These are phyloP conservation scores for Boletellus ananiceps DNA, from an alignment of 768 basidiomycete species.

Conservation along the genomic window DNA sequence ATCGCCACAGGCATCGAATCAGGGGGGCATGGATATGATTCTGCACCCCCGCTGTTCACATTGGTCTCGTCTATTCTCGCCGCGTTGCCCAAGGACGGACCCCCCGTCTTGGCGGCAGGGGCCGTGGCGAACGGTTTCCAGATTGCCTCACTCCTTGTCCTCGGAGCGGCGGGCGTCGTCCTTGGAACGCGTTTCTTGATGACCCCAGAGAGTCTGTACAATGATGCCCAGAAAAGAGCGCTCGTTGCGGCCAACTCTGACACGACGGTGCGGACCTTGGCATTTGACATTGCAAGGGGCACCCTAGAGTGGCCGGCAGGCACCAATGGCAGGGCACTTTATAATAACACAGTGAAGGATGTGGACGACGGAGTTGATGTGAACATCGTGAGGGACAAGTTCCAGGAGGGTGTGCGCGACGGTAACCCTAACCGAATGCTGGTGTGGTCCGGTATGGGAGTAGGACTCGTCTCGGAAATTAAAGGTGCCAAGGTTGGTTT, in stretches of 20 bases:
- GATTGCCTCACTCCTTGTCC: conserved; percentile 56
- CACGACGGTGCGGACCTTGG: conserved; percentile 53
- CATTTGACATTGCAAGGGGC: conserved; percentile 56
- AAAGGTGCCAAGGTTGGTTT: conserved; percentile 36
- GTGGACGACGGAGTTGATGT: conserved; percentile 46
- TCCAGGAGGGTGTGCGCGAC: conserved; percentile 40
- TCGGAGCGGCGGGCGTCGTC: conserved; percentile 66
- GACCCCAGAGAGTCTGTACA: conserved; percentile 60
- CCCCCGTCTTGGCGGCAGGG: conserved; percentile 68
- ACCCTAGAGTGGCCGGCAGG: conserved; percentile 57
- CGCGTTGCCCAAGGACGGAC: conserved; percentile 37
- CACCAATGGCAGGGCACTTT: conserved; percentile 50
- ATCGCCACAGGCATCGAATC: conserved; percentile 60
- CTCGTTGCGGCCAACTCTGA: conserved; percentile 44
- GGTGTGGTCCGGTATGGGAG: conserved; percentile 67
- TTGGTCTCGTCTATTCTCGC: conserved; percentile 54
- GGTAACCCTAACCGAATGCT: conserved; percentile 49
- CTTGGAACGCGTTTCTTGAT: conserved; percentile 74
- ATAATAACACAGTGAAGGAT: conserved; percentile 53
- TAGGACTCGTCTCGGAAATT: conserved; percentile 50
- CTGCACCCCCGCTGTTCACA: conserved; percentile 56
- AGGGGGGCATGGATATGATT: conserved; percentile 66
- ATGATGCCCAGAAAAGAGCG: conserved; percentile 47
- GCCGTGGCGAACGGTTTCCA: conserved; percentile 64
- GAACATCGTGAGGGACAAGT: conserved; percentile 40